phyloP scores from a whole-genome alignment of 1,139 yeast genomes.

The Yamadazyma buinensis region DNA sequence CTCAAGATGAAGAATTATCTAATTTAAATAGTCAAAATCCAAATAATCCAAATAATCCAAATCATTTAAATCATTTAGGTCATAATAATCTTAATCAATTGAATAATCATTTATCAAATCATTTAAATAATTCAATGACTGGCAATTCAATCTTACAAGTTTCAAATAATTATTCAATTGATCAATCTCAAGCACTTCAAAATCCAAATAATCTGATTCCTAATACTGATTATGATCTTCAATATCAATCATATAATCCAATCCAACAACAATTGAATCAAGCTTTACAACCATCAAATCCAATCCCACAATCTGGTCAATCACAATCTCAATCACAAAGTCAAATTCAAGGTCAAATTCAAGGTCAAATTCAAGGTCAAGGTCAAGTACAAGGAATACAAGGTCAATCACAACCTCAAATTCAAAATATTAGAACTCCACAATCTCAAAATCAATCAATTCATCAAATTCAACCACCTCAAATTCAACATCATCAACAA shows the following conservation, averaged over 20 bases:
- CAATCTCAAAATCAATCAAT: neutral
- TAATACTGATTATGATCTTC: neutral
- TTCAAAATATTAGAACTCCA: neutral
- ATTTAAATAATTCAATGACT: neutral
- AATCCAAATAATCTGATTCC: neutral
- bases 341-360: slow-evolving; percentile 2
- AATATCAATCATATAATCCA: slow-evolving; percentile 7
- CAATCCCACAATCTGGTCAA: slow-evolving; percentile 8
- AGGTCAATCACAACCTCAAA: neutral
- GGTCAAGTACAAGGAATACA: neutral
- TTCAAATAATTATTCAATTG: neutral
- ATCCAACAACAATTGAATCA: slow-evolving; percentile 15
- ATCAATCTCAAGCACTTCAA: neutral
- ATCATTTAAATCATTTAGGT: neutral
- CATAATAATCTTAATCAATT: neutral
- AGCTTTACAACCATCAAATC: slow-evolving; percentile 15
- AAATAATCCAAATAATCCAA: neutral
- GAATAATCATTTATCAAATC: neutral
- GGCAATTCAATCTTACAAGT: neutral
- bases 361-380: slow-evolving; percentile 1
- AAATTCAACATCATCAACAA: neutral
- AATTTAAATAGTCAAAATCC: neutral
- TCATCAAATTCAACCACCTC: neutral
- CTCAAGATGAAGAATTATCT: neutral
- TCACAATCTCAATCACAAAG: slow-evolving; percentile 1